Evolutionary conservation across 257 asterid species (phyloP), one percentile per base, ranked within the genome.

Genomic region (Prunella vulgaris): DNA sequence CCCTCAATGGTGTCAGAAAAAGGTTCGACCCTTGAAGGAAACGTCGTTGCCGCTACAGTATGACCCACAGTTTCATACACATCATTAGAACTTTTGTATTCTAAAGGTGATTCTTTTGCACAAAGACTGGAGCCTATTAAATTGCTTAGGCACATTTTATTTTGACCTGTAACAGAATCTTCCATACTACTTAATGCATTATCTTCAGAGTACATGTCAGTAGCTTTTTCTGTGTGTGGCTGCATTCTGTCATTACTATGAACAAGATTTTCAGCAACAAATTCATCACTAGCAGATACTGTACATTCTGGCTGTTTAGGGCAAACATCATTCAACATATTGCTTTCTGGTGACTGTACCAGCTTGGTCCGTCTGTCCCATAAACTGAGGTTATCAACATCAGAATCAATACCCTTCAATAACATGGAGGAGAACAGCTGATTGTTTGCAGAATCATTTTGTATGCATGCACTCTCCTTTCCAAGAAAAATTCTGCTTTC

Each of bases 61-160:
- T 21, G 62, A 76, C 46, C 75, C 53, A 54, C 79, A 70, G 58
- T 59, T 77, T 61, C 79, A 81, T 59, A 68, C 67, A 64, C 80
- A 63, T 44, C 74, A 72, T 51, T 46, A 63, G 74, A 70, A 71
- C 48, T 66, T 71, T 68, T 86, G 46, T 72, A 70, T 63, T 76
- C 48, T 32, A 71, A 68, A 70, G 70, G 60, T 44, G 79, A 71
- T 58, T 78, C 81, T 60, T 68, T 60, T 28, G 69, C 49, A 60
- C 68, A 62, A 40, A 60, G 61, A 56, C 73, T 74, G 58, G 80
- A 72, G 61, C 77, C 73, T 82, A 35, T 68, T 44, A 65, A 73
- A 69, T 44, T 82, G 73, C 70, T 30, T 69, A 51, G 74, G 51
- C 64, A 30, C 60, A 44, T 46, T 48, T 77, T 76, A n/a, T 9